Evolutionary conservation across 2,329 filamentous ascomycete genomes (phyloP).

Genomic region (Coleophoma eucalyptorum): DNA sequence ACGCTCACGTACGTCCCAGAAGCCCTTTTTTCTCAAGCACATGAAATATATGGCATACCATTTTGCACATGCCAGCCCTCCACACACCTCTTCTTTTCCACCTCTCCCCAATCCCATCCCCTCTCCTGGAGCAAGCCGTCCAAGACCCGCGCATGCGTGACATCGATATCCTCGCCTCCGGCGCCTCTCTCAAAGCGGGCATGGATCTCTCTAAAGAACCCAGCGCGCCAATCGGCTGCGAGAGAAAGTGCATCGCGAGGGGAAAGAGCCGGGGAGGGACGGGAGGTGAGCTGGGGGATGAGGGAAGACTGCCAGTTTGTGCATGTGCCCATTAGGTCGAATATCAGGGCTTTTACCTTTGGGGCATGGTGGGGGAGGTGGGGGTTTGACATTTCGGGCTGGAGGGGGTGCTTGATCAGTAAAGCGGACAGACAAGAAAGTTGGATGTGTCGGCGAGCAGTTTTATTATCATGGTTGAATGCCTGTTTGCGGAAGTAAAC

Average conservation of each 20-base stretch:
- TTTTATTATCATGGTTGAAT: no score
- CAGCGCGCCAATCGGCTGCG: conserved; percentile 45
- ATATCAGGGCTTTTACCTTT: not conserved
- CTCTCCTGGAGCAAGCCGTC: conserved; percentile 29
- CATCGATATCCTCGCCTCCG: conserved; percentile 45
- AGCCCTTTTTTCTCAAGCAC: no score
- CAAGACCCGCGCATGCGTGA: conserved; percentile 40
- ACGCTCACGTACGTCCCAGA: no score
- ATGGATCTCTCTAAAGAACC: conserved; percentile 43
- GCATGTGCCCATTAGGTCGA: conserved; percentile 1
- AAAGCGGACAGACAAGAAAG: no score
- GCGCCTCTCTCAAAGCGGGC: conserved; percentile 30
- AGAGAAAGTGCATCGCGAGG: conserved; percentile 18
- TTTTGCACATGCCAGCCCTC: conserved; percentile 38
- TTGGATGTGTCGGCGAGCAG: no score
- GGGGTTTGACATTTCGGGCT: no score
- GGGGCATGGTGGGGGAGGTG: no score
- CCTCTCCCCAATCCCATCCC: not conserved
- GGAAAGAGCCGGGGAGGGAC: not conserved
- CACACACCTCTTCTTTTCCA: conserved; percentile 23
- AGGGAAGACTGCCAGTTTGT: not conserved
- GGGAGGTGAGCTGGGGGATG: not conserved
- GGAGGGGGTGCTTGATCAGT: no score
- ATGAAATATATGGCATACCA: not conserved
- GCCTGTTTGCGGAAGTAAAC: no score